A percentile compares a stretch with the other conserved stretches of the same genome.
These are phyloP conservation scores for Pythium phragmitis DNA, from an alignment of 352 stramenopile genomes.

Conservation along the genomic window DNA sequence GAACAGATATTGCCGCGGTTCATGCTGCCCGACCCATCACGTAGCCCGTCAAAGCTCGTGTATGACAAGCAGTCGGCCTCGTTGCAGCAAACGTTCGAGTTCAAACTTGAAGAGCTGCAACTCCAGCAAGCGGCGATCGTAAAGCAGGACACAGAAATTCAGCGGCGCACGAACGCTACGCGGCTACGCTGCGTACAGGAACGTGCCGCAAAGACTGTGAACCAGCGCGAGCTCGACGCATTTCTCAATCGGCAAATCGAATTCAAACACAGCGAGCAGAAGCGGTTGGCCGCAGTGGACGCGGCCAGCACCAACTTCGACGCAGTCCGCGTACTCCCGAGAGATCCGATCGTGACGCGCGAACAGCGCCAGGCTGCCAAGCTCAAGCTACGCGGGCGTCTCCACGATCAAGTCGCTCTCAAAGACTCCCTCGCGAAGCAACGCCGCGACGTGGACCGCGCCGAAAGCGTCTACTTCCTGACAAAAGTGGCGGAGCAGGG, in stretches of 20 bases:
- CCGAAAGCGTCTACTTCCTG: conserved; percentile 59
- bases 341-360: conserved; percentile 31
- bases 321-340: conserved; percentile 43
- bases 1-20: conserved; percentile 51
- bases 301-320: conserved; percentile 19
- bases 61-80: conserved; percentile 12
- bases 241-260: conserved; percentile 55
- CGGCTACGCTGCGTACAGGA: conserved; percentile 45
- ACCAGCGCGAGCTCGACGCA: conserved; percentile 44
- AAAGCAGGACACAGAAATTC: conserved; percentile 30
- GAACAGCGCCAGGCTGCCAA: conserved; percentile 38
- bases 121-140: background rate
- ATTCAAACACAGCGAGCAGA: conserved; percentile 29
- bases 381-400: conserved; percentile 38
- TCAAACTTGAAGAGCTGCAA: conserved; percentile 8
- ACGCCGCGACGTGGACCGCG: conserved; percentile 41
- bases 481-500: conserved; percentile 41
- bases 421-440: conserved; percentile 43
- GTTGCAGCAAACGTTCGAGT: conserved; percentile 20
- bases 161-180: conserved; percentile 26
- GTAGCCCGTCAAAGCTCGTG: conserved; percentile 12
- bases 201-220: conserved; percentile 36
- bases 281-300: conserved; percentile 14
- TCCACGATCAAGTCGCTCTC: conserved; percentile 49
- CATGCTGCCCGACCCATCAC: conserved; percentile 34